Evolutionary conservation across 2,329 filamentous ascomycete genomes (phyloP), one percentile per base, ranked within the genome.

Genomic region (Cercospora sp.): DNA sequence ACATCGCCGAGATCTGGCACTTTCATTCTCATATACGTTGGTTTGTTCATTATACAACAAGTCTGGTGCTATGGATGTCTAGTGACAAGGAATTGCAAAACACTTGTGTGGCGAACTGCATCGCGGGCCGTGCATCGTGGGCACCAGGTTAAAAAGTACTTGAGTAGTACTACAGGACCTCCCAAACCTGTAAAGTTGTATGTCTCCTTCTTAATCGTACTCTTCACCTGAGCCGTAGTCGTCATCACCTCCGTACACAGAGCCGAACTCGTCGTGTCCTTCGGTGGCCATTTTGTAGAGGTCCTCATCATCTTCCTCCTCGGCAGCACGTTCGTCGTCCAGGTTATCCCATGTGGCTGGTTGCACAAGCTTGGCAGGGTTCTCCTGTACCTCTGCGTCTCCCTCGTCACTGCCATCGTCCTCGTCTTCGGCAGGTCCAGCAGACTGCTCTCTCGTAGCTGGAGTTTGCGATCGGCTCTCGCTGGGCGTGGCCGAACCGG

Each of bases 221-320:
- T 70, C 70, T 28, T 70, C 66, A 26, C 59, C 65, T 8, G 51
- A 59, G 49, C 65, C 71, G 32, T 58, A 66, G 5, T 63, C 67
- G 26, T 60, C 64, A 21, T 64, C 60, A 16, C 64, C 57, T 6
- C 65, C 67, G 10, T 70, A 64, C 12, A 58, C 55, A 8, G 55
- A 58, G 30, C 55, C 55, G 32, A 66, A 68, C 6, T 66, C 68
- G 13, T 66, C 57, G 24, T 59, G 30, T n/a, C 55, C 63, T 32
- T 65, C 63, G 18, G 55, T 63, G 12, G 63, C 61, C 30, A 49
- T 57, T n/a, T 49, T 55, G 8, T 67, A 32, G 5, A 65, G 67
- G 21, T 60, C 71, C 8, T 49, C 61, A 30, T 65, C 64, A 8
- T 73, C 70, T 12, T 73, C 70, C 16, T 73, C 70, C 2, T 71